Percentiles rank a stretch among this genome's conserved stretches.
phyloP scores from a whole-genome alignment of 106 monocot species.

The Platanthera guangdongensis region DNA sequence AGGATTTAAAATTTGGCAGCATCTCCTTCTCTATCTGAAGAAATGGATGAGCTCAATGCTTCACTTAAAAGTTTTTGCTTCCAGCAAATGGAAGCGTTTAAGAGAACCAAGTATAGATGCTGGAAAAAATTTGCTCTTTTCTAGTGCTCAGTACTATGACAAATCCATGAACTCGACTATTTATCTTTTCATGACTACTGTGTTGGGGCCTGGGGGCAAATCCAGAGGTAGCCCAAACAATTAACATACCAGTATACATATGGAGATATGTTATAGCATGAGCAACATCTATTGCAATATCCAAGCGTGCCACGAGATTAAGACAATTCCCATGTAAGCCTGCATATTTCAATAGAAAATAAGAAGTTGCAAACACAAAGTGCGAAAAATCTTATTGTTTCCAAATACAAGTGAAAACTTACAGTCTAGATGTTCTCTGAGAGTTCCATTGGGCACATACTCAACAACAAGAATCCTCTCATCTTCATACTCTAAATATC shows the following conservation, averaged over 20 bases:
- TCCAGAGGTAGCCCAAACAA: background rate
- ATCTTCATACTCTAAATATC: constrained; percentile 39
- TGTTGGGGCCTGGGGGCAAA: background rate
- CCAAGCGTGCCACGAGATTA: constrained; percentile 34
- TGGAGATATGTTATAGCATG: constrained; percentile 60
- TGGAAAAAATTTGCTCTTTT: background rate
- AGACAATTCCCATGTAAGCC: constrained; percentile 27
- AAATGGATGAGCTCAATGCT: no score
- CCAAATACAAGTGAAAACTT: constrained; percentile 6
- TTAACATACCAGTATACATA: constrained; percentile 39
- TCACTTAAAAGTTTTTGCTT: background rate
- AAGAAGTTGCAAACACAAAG: background rate
- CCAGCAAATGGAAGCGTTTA: background rate
- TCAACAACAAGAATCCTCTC: constrained; percentile 52
- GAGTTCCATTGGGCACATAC: constrained; percentile 58
- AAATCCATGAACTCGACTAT: background rate
- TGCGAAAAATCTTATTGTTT: background rate
- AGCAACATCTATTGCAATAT: constrained; percentile 52
- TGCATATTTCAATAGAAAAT: constrained; percentile 8
- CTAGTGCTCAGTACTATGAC: background rate
- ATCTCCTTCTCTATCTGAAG: no score
- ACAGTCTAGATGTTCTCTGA: constrained; percentile 64
- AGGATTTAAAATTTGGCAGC: no score
- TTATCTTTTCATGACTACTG: background rate
- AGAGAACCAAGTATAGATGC: background rate